Base-by-base conservation (phyloP, 208 protist genomes). In the Wallacemonas rigidus region DNA sequence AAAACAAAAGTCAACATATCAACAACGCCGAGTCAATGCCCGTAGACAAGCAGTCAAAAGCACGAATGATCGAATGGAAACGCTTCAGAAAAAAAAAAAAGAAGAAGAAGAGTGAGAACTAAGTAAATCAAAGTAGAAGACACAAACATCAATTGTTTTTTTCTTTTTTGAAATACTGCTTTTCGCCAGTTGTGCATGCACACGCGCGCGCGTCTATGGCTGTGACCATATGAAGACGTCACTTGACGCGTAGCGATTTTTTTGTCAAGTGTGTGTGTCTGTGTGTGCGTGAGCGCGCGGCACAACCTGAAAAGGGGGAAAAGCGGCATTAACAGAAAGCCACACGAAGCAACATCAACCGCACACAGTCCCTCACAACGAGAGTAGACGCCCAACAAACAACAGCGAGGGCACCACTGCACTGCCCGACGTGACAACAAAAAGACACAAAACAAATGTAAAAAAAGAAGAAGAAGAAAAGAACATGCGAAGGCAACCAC, bases 1-100 rank as follows among this genome's bases (percentile, higher is more conserved):
- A 62, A 41, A 62, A 57, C 70, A 71, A 69, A 61, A 60, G 26
- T 26, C 26, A 26, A 26, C 0, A 60, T 35, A 35, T 38, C 55
- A 8, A 60, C 55, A 60, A 60, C 55, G 35, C 8, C 55, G 51
- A 39, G 43, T 57, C 64, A 26, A 26, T 26, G 26, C 26, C 26
- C 26, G 26, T 26, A 26, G 26, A 26, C 26, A 26, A 26, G 26
- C 26, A 26, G 26, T 26, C 26, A 26, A 26, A 26, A 26, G 26
- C 26, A 26, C 26, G 26, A 26, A 26, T 26, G 26, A 0, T 26
- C 26, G 26, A 26, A 26, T 26, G 26, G 26, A 26, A 26, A 26
- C 26, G 26, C 26, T 26, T 26, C 26, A 48, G 43, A 58, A 69
- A 69, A 53, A 60, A 62, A 60, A 60, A 60, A 12, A 11, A 60